These are phyloP conservation scores for Pleurotus salmoneostramineus DNA, from an alignment of 768 basidiomycete genomes.

Conservation along the genomic window DNA sequence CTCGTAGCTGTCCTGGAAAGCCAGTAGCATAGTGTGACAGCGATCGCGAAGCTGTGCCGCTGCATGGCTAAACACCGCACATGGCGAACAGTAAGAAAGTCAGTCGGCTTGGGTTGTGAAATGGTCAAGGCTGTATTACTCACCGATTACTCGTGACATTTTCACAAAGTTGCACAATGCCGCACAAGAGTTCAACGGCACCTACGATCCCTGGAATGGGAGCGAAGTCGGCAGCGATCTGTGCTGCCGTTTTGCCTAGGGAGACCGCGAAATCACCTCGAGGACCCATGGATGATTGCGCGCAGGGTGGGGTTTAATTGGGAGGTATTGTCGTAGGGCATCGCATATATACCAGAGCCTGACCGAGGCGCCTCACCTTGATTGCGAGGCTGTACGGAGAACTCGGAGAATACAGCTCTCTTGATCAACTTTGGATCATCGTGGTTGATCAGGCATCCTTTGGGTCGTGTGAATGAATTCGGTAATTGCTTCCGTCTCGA, in stretches of 20 bases:
- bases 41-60: conserved; percentile 12
- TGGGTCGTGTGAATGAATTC: neutral
- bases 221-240: conserved; percentile 41
- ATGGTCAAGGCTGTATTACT: neutral
- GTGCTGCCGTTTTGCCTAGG: conserved; percentile 32
- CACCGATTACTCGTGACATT: conserved; percentile 48
- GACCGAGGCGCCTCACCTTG: neutral
- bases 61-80: conserved; percentile 2
- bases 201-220: conserved; percentile 45
- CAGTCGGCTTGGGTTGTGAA: neutral
- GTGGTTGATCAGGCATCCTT: neutral
- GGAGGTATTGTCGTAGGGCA: neutral
- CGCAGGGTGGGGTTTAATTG: neutral
- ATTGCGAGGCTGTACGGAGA: neutral
- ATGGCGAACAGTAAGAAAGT: neutral
- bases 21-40: conserved; percentile 8
- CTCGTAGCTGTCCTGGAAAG: conserved; percentile 2
- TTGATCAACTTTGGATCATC: neutral
- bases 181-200: conserved; percentile 35
- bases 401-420: neutral
- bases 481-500: neutral
- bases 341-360: neutral
- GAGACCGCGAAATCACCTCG: neutral
- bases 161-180: conserved; percentile 42
- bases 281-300: neutral